phyloP scores from a whole-genome alignment of 441 rosid genomes.

The Euphorbia corollata region DNA sequence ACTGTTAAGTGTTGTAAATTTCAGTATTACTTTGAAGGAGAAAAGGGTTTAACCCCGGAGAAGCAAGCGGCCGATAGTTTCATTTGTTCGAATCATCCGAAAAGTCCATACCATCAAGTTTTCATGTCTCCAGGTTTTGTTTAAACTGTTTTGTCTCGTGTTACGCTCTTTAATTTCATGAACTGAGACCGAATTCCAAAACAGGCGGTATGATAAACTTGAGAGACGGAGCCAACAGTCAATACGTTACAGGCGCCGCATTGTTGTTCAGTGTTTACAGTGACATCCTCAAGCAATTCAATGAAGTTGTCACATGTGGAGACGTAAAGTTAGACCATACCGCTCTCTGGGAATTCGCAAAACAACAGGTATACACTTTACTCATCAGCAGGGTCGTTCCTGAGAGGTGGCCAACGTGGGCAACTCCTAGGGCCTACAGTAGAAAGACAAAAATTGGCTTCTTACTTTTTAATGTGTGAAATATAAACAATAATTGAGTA shows the following conservation, averaged over 20 bases:
- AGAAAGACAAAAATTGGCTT: no score
- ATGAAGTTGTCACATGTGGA: conserved; percentile 53
- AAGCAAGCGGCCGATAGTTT: conserved; percentile 67
- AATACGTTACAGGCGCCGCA: conserved; percentile 66
- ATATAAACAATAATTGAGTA: no score
- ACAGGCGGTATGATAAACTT: conserved; percentile 63
- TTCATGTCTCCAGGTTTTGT: conserved; percentile 48
- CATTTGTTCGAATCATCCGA: conserved; percentile 63
- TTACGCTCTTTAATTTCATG: no score
- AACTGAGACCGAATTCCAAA: no score
- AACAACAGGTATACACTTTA: conserved; percentile 56
- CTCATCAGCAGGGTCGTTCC: no score
- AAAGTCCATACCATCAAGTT: conserved; percentile 60
- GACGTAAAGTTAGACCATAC: conserved; percentile 38
- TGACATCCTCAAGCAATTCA: conserved; percentile 37
- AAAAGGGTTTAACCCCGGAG: conserved; percentile 28
- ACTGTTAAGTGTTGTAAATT: conserved; percentile 8
- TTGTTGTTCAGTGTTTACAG: conserved; percentile 48
- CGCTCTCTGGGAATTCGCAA: conserved; percentile 50
- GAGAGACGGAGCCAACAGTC: conserved; percentile 89
- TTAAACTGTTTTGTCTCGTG: neutral
- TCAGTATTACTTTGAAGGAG: conserved; percentile 53
- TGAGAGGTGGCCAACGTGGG: no score
- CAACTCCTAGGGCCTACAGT: no score
- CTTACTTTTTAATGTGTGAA: no score